Base-by-base conservation (phyloP, 495 filamentous ascomycete genomes). In the Pseudoneurospora amorphoporcata region DNA sequence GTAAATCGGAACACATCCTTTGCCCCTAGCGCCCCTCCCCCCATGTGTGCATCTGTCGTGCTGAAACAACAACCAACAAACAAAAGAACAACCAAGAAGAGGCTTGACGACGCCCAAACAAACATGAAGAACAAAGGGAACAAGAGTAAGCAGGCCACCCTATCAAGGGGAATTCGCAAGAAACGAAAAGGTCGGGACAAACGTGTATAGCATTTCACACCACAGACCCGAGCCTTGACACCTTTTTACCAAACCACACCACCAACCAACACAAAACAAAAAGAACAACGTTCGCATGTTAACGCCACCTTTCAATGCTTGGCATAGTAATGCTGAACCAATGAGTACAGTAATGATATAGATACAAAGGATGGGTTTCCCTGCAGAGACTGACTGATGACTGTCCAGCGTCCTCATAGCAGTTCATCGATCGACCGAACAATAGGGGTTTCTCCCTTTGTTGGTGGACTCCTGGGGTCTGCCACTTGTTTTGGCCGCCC, bases 391-490 rank as follows among this genome's bases (percentile, higher is more conserved):
- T 16, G 38, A n/a, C 42, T 23, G 69, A 71, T 35, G 37, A 35
- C 35, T 71, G 42, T 35, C 38, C 40, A 37, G 42, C 16, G n/a
- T n/a, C 6, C 40, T 80, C 76, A 85, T 76, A 86, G 77, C 74
- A 88, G 79, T 58, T 88, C 87, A 72, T 88, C 87, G 70, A 92
- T 92, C 37, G 86, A 90, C 69, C 90, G 81, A 47, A 87, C 86
- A 70, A 92, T 91, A n/a, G 89, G 89, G 14, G 85, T 88, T 76
- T 88, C 88, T 7, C 89, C 90, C 73, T 83, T 85, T 16, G 86
- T 88, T 1, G 88, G 88, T 8, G 90, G 90, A 74, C 89, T 91
- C 42, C 90, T 78, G 5, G 90, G 90, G 73, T 92, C 90, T 8
- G 83, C 83, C 4, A 80, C 80, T 39, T 85, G 79, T 37, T 78